A percentile compares a stretch with the other conserved stretches of the same genome.
Evolutionary conservation across 768 basidiomycete genomes (phyloP).

Genomic region (Paxillus rubicundulus): DNA sequence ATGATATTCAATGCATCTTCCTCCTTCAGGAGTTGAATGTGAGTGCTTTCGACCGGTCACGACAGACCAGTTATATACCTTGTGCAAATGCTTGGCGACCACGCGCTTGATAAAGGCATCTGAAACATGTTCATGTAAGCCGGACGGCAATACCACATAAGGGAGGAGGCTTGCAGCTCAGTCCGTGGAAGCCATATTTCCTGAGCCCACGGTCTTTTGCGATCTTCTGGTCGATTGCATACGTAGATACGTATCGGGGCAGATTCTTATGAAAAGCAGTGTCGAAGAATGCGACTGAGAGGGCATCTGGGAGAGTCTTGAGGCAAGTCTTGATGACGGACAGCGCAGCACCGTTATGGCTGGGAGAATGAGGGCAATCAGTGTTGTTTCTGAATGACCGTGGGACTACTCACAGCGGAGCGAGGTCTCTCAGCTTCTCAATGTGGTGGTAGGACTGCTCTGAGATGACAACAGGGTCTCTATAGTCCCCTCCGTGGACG

Average conservation of each 20-base stretch:
- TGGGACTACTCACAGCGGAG: constrained; percentile 60
- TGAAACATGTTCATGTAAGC: constrained; percentile 22
- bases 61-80: constrained; percentile 32
- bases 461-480: constrained; percentile 66
- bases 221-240: constrained; percentile 67
- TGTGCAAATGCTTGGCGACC: constrained; percentile 57
- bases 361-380: constrained; percentile 16
- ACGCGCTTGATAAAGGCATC: constrained; percentile 67
- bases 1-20: constrained; percentile 64
- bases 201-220: constrained; percentile 65
- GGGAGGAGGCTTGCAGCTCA: constrained; percentile 52
- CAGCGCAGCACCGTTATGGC: constrained; percentile 63
- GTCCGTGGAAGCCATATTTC: constrained; percentile 92
- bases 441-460: constrained; percentile 71
- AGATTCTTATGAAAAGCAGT: constrained; percentile 81
- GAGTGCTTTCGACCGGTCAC: background rate
- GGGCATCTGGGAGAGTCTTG: constrained; percentile 58
- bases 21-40: constrained; percentile 28
- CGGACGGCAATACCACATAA: background rate
- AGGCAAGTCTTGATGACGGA: constrained; percentile 62
- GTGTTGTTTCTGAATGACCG: background rate
- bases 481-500: constrained; percentile 84
- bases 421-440: constrained; percentile 71
- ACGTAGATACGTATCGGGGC: constrained; percentile 72
- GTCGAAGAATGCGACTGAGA: constrained; percentile 84